Evolutionary conservation across 345 rosid species (phyloP), one percentile per base, ranked within the genome.

Genomic region (Passiflora organensis): DNA sequence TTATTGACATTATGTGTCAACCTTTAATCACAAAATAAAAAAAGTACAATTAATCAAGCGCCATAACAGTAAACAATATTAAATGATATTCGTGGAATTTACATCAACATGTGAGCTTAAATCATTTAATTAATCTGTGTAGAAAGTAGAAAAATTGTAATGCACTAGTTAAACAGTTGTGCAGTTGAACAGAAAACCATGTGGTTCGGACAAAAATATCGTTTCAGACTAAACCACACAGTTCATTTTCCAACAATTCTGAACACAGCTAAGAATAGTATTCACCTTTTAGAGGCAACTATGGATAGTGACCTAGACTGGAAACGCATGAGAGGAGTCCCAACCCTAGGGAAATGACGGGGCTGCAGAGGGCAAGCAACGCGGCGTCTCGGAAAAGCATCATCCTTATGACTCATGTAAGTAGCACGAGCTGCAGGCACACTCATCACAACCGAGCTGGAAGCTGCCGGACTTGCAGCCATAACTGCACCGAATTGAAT

Each of bases 21-120:
- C 76, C 95, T 83, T 71, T 22, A 76, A 43, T 24, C 58, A 60
- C 55, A 13, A 42, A 58, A 58, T 59, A 11, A 43, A 46, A 65
- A 59, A 44, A 39, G n/a, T n/a, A n/a, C n/a, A n/a, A n/a, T n/a
- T n/a, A n/a, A n/a, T n/a, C 48, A 45, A 51, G 38, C 53, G 28
- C 3, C n/a, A 24, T 23, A 58, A 44, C 25, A 32, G 55, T 36
- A 56, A 56, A 58, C 23, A 32, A 25, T 19, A 36, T 13, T 6
- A 44, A 6, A n/a, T n/a, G n/a, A n/a, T n/a, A n/a, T n/a, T n/a
- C n/a, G n/a, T n/a, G n/a, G n/a, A n/a, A n/a, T n/a, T n/a, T n/a
- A n/a, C n/a, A n/a, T n/a, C n/a, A n/a, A n/a, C n/a, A n/a, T n/a
- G n/a, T n/a, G n/a, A n/a, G n/a, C n/a, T n/a, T n/a, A n/a, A n/a